Percentiles rank a stretch among this genome's conserved stretches.
Evolutionary conservation across 2,329 filamentous ascomycete genomes (phyloP).

Genomic region (Fonsecaea nubica): DNA sequence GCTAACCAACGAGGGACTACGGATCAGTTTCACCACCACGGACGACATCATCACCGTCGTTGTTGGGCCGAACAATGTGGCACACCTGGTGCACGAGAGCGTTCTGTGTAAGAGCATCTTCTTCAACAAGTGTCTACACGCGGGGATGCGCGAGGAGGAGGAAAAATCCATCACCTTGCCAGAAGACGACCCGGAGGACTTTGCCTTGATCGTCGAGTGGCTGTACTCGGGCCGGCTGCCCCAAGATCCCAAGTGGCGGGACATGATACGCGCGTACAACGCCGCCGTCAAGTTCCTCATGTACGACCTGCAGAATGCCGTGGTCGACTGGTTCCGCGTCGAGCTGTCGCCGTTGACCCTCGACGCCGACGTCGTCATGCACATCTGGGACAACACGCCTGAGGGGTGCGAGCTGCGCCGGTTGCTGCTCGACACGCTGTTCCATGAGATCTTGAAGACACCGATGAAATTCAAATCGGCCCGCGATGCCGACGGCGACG

Average conservation of each 20-base stretch:
- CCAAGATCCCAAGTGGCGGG: background rate
- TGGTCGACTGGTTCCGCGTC: constrained; percentile 6
- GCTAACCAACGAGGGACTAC: background rate
- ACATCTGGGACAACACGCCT: background rate
- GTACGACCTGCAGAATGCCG: constrained; percentile 19
- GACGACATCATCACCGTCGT: constrained; percentile 25
- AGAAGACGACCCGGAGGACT: constrained; percentile 19
- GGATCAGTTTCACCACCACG: background rate
- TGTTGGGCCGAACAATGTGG: constrained; percentile 20
- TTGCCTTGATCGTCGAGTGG: constrained; percentile 25
- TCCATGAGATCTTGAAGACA: background rate
- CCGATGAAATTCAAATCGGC: background rate
- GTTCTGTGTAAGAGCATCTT: constrained; percentile 17
- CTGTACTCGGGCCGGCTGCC: constrained; percentile 17
- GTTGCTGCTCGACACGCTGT: background rate
- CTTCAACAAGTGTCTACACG: constrained; percentile 24
- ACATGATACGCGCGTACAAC: constrained; percentile 3
- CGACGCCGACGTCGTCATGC: background rate
- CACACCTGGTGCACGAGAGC: constrained; percentile 23
- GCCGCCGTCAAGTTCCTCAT: constrained; percentile 14
- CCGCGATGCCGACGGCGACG: background rate
- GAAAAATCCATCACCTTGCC: constrained; percentile 23
- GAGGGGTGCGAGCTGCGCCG: constrained; percentile 3
- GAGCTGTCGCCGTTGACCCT: background rate
- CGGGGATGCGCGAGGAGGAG: constrained; percentile 23